phyloP scores from a whole-genome alignment of 768 basidiomycete species.

The Tylopilus sp. region DNA sequence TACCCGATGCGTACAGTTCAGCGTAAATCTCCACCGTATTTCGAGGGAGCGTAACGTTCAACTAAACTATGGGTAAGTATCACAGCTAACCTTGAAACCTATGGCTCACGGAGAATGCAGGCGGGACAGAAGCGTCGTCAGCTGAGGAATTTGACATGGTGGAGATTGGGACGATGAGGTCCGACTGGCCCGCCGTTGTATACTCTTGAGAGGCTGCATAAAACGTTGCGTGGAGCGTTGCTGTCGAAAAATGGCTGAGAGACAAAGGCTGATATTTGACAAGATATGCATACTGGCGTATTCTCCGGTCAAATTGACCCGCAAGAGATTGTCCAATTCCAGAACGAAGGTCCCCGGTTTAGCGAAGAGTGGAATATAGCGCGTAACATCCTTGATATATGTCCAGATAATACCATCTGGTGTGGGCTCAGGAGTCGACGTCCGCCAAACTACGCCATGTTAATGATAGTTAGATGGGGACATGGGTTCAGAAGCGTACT shows the following conservation, averaged over 20 bases:
- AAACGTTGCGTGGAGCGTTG: constrained; percentile 68
- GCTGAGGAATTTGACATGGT: constrained; percentile 60
- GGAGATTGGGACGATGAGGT: constrained; percentile 67
- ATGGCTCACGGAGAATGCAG: constrained; percentile 57
- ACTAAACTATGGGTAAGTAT: constrained; percentile 32
- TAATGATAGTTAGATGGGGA: background rate
- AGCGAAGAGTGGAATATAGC: constrained; percentile 67
- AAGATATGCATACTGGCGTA: constrained; percentile 54
- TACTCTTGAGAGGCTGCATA: constrained; percentile 55
- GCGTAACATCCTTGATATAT: constrained; percentile 70
- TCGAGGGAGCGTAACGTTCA: constrained; percentile 64
- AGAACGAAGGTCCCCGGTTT: constrained; percentile 67
- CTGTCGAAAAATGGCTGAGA: constrained; percentile 32
- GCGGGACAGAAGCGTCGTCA: constrained; percentile 74
- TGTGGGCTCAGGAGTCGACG: constrained; percentile 76
- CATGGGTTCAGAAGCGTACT: constrained; percentile 40
- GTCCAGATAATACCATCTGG: constrained; percentile 75
- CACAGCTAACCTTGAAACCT: background rate
- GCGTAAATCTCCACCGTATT: constrained; percentile 67
- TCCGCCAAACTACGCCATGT: constrained; percentile 60
- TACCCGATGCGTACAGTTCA: constrained; percentile 70
- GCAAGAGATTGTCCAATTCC: constrained; percentile 67
- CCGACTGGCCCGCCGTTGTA: constrained; percentile 57
- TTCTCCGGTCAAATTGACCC: constrained; percentile 55
- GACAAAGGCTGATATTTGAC: background rate